Base-by-base conservation (phyloP, 345 rosid species). In the Barbarea vulgaris region DNA sequence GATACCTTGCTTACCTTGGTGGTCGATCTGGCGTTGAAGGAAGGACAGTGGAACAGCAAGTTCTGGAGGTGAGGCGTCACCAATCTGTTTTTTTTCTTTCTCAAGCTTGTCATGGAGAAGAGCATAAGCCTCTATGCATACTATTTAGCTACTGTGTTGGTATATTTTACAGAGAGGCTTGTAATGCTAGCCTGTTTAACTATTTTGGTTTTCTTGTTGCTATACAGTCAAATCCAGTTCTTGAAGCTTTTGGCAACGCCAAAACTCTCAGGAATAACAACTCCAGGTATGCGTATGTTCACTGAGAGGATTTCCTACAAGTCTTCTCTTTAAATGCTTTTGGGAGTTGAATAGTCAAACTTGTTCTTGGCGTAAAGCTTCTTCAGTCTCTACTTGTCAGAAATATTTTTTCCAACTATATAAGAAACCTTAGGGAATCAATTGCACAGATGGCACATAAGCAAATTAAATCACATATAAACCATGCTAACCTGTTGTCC, bases 11-110 rank as follows among this genome's bases (percentile, higher is more conserved):
- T 79, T 85, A 78, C 83, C 86, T 95, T 31, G 99, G 99, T 76
- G 99, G 99, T 80, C 89, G 98, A 84, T 87, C 98, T 28, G 99
- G 99, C 22, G 97, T 95, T 55, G 99, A 95, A 87, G 99, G 99
- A 60, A 84, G 99, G 77, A 95, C 99, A 46, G 99, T 95, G 79
- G 99, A 95, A 73, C 99, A 95, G 66, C 99, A 95, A 93, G 99
- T 95, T 80, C 83, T 95, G 60, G 99, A 95, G 86, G 99, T 95
- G 90, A 79, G 88, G 74, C 58, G 8, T 48, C 67, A 68, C 30
- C 63, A 75, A 67, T 63, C 14, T 55, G 18, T 39, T 28, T 57
- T 11, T 65, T 17, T 50, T 28, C 61, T 54, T 42, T 42, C 9
- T 67, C 10, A 67, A 54, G 25, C 59, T 39, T 28, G 18, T 60